Conservation (phyloP, 768 basidiomycete species). For the Pulveroboletus sp. region DNA sequence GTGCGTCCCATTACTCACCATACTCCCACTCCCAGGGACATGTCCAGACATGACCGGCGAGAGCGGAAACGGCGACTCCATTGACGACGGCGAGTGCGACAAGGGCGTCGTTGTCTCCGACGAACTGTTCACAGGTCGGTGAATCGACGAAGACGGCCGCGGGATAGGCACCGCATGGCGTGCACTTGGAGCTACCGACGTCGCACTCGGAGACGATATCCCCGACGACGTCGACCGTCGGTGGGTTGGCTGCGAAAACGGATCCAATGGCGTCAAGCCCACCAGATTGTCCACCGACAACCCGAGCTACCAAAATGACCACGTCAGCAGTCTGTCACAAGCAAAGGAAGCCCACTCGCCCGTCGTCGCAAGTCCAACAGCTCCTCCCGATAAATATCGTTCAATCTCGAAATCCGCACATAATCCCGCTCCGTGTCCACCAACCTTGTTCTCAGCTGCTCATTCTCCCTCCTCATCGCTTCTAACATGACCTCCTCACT, state of each 20-base stretch:
- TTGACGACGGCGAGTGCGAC: conserved; percentile 64
- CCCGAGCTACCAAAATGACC: conserved; percentile 49
- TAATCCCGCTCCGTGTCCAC: conserved; percentile 78
- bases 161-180: conserved; percentile 72
- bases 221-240: conserved; percentile 48
- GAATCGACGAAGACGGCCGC: conserved; percentile 62
- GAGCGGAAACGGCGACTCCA: conserved; percentile 66
- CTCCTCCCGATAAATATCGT: conserved; percentile 84
- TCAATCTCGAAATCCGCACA: conserved; percentile 67
- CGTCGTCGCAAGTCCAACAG: conserved; percentile 72
- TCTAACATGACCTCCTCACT: conserved; percentile 64
- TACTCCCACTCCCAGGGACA: conserved; percentile 31
- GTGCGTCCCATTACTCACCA: conserved; percentile 45
- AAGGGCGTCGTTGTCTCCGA: conserved; percentile 59
- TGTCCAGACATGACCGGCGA: conserved; percentile 57
- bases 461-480: conserved; percentile 77
- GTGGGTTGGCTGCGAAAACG: conserved; percentile 71
- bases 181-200: conserved; percentile 20
- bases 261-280: conserved; percentile 62
- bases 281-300: conserved; percentile 77
- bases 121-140: conserved; percentile 46
- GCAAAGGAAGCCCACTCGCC: conserved; percentile 42
- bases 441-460: conserved; percentile 61
- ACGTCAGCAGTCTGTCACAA: not conserved
- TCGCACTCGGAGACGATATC: conserved; percentile 28